Evolutionary conservation across 164 flowering plant genomes (phyloP), one percentile per base, ranked within the genome.

Genomic region (Echeveria elegans): DNA sequence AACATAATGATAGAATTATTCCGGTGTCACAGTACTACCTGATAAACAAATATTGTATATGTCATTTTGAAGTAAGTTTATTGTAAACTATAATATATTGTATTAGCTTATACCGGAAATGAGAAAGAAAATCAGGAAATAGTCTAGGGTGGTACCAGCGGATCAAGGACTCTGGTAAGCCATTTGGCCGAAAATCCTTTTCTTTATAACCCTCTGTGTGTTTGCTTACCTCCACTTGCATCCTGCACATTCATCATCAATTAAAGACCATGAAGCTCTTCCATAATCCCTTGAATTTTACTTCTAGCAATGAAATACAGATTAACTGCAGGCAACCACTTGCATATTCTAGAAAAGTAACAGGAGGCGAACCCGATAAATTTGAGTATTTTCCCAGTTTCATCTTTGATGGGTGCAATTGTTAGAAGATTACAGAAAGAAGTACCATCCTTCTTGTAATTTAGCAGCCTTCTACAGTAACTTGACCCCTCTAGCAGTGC

Each of bases 191-290:
- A 48, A 88, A 19, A 28, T 76, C 88, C 73, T 89, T 90, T 7
- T 90, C 96, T 59, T 73, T 79, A 18, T 82, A 48, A 32, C 98
- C 98, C 78, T 90, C 98, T 0, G 98, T 93, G 77, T 85, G 84
- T 71, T 90, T 93, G 82, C 98, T 93, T 66, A 93, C 97, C 74
- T 93, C 98, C 64, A 93, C 98, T 85, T 93, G 98, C 98, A 93
- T 93, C 72, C 98, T 92, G 90, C 48, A 5, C 48, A 43, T 43
- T 43, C 8, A 2, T n/a, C n/a, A n/a, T n/a, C n/a, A n/a, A n/a
- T n/a, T n/a, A n/a, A n/a, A n/a, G n/a, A n/a, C n/a, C n/a, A n/a
- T n/a, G n/a, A 43, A 43, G 7, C 37, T 3, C 7, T 34, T 34
- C 37, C 37, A 34, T 34, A 34, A 34, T n/a, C 37, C 37, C 37